Conservation (phyloP, 2,329 filamentous ascomycete species). For the Alternaria ventricosa region DNA sequence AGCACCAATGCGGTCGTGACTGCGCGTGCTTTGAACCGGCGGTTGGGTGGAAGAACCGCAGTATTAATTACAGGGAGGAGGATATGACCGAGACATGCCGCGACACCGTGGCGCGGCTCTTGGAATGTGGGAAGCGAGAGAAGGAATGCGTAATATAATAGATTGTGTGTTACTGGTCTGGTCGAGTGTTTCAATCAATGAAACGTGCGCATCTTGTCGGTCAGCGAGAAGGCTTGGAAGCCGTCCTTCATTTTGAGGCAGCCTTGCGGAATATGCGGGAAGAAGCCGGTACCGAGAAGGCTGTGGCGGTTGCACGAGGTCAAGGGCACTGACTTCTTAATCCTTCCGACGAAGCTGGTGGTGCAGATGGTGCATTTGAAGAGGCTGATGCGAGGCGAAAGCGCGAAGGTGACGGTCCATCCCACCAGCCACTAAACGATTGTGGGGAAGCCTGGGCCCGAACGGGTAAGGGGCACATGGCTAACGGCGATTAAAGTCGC, state of each 20-base stretch:
- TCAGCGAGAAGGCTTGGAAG: neutral
- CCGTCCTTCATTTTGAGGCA: conserved; percentile 25
- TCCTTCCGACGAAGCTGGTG: conserved; percentile 28
- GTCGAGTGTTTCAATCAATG: conserved; percentile 32
- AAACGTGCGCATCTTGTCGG: conserved; percentile 25
- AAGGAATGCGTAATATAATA: conserved; percentile 40
- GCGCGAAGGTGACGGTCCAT: conserved; percentile 10
- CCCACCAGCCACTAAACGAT: conserved; percentile 16
- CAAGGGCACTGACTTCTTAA: conserved; percentile 7
- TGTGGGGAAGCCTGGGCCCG: conserved; percentile 23
- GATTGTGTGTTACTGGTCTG: conserved; percentile 33
- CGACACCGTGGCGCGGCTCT: conserved; percentile 14
- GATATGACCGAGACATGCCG: conserved; percentile 8
- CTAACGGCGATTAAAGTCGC: conserved; percentile 32
- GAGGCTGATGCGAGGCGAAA: conserved; percentile 23
- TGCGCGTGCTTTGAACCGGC: conserved; percentile 30
- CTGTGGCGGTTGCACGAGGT: conserved; percentile 10
- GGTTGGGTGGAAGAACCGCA: conserved; percentile 33
- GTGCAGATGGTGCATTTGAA: conserved; percentile 27
- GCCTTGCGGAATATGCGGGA: conserved; percentile 24
- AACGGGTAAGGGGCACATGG: conserved; percentile 17
- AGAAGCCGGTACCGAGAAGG: conserved; percentile 8
- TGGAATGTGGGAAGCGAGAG: conserved; percentile 15
- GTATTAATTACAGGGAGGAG: conserved; percentile 31
- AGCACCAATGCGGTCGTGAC: conserved; percentile 2